phyloP scores from a whole-genome alignment of 768 basidiomycete species.

The Boletus reticuloceps region DNA sequence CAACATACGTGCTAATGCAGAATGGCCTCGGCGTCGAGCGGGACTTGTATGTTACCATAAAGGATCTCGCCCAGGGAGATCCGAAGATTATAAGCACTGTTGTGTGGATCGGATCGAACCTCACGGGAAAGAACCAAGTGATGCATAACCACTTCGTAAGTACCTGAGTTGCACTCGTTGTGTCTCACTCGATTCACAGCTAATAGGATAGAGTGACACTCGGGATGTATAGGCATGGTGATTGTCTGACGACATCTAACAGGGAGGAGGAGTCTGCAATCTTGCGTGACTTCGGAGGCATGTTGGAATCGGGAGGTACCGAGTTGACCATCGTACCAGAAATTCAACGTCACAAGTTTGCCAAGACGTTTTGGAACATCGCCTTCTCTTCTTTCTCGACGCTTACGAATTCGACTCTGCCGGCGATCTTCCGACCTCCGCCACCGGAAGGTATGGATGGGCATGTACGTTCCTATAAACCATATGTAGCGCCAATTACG shows the following conservation, averaged over 20 bases:
- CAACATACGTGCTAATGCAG: constrained; percentile 62
- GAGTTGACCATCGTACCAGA: constrained; percentile 48
- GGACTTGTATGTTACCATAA: constrained; percentile 57
- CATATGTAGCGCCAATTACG: constrained; percentile 41
- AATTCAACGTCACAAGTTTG: constrained; percentile 60
- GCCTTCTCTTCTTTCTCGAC: constrained; percentile 52
- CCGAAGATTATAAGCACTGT: constrained; percentile 56
- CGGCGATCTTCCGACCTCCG: constrained; percentile 48
- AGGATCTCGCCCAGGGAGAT: constrained; percentile 37
- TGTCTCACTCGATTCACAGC: neutral
- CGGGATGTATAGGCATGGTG: constrained; percentile 52
- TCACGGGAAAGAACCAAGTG: constrained; percentile 45
- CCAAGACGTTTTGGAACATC: constrained; percentile 66
- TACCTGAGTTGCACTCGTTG: neutral
- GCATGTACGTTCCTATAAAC: constrained; percentile 34
- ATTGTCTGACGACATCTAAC: constrained; percentile 41
- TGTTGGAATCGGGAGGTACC: constrained; percentile 49
- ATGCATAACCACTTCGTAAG: constrained; percentile 53
- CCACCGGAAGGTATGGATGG: constrained; percentile 1
- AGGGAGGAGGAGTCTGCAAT: constrained; percentile 39
- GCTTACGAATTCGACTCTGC: constrained; percentile 46
- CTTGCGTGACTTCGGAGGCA: constrained; percentile 42
- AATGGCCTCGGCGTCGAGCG: constrained; percentile 66
- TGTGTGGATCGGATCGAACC: constrained; percentile 53
- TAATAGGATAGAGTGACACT: constrained; percentile 42